These are phyloP conservation scores for Aureobasidium pullulans DNA, from an alignment of 2,329 filamentous ascomycete genomes.

Conservation along the genomic window DNA sequence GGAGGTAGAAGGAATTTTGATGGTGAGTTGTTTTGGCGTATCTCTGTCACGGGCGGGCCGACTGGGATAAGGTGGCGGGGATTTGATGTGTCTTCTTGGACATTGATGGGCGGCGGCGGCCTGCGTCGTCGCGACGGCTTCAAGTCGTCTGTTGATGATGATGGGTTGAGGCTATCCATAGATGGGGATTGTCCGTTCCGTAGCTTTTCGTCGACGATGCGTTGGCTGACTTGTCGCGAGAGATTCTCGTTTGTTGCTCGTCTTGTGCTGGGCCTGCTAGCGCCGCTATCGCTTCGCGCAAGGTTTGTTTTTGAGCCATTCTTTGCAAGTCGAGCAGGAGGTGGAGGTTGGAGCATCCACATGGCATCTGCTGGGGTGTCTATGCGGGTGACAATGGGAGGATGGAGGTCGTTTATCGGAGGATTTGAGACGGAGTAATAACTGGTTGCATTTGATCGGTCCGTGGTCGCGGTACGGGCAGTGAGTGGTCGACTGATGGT, in stretches of 20 bases:
- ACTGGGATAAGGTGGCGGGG: slow-evolving; percentile 18
- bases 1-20: slow-evolving; percentile 17
- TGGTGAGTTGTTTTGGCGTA: slow-evolving; percentile 4
- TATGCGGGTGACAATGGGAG: slow-evolving; percentile 40
- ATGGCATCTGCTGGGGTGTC: slow-evolving; percentile 52
- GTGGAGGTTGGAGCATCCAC: slow-evolving; percentile 92
- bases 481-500: slow-evolving; percentile 10
- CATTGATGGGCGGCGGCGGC: slow-evolving; percentile 16
- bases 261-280: slow-evolving; percentile 32
- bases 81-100: slow-evolving; percentile 16
- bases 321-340: slow-evolving; percentile 77
- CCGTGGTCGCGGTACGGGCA: slow-evolving; percentile 24
- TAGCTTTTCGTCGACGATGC: slow-evolving; percentile 29
- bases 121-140: slow-evolving; percentile 15
- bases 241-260: slow-evolving; percentile 16
- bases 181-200: slow-evolving; percentile 18
- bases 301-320: slow-evolving; percentile 34
- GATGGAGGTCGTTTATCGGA: slow-evolving; percentile 64
- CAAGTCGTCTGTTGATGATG: slow-evolving; percentile 16
- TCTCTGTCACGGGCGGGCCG: slow-evolving; percentile 10
- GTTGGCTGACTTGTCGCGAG: slow-evolving; percentile 32
- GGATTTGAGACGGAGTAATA: slow-evolving; percentile 22
- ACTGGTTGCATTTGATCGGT: slow-evolving; percentile 15
- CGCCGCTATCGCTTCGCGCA: slow-evolving; percentile 47
- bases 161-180: background rate